Base-by-base conservation (phyloP, 148 eudicot species). In the Cornus florida region DNA sequence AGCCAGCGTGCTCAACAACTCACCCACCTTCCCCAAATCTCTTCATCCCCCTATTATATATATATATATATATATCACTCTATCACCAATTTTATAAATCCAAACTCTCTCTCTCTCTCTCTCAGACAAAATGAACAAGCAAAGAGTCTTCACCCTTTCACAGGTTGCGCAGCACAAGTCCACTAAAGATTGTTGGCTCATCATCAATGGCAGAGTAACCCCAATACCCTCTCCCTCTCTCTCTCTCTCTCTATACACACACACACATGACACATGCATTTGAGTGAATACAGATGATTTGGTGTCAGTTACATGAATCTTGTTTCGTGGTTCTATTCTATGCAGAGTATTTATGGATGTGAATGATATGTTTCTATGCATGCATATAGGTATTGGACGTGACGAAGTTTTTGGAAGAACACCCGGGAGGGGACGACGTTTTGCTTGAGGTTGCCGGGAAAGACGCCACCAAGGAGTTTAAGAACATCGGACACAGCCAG, bases 381-480 rank as follows among this genome's bases (percentile, higher is more conserved):
- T 53, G 12, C 7, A 50, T 73, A 17, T 77, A 87, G 84, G 87
- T 84, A 35, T 17, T 87, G 77, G 76, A 87, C 62, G 86, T 82
- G 77, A 84, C 87, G 13, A 82, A 82, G 66, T 84, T 87, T 67
- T 46, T 87, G 57, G 84, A 84, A 60, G 87, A 87, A 35, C 87
- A 87, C 75, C 87, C 87, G 0, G 87, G 89, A 70, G 87, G 86
- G 59, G 87, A 79, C 46, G 89, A 87, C 20, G 87, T 78, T 4
- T 64, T 87, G 77, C 19, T 87, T 3, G 87, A 87, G 56, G 32
- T 72, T 4, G 87, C 89, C 11, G 89, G 87, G 11, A 87, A 84
- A 70, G 87, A 87, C 69, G 86, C 86, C 41, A 87, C 87, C 0
- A 84, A 80, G 71, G 80, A 70, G 6, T 87, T 84, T 10, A 75